Evolutionary conservation across 2,329 filamentous ascomycete species (phyloP).

Genomic region (Epichloe elymi): DNA sequence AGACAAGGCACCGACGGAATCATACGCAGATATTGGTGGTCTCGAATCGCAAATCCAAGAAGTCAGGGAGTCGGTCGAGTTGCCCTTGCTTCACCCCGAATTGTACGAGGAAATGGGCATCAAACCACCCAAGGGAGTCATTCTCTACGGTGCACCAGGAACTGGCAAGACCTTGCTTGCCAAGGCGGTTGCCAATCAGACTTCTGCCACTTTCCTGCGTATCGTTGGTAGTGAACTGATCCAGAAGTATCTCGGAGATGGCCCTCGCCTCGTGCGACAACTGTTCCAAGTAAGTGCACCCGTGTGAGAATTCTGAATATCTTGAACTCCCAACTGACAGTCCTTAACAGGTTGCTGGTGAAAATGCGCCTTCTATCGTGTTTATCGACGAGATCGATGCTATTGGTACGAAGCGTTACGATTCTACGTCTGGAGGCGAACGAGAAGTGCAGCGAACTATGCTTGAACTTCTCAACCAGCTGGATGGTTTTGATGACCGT

Average conservation of each 20-base stretch:
- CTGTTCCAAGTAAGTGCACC: slow-evolving; percentile 59
- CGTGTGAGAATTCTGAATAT: not conserved
- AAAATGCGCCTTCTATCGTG: slow-evolving; percentile 92
- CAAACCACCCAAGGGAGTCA: slow-evolving; percentile 98
- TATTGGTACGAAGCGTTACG: slow-evolving; percentile 97
- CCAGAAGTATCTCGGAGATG: slow-evolving; percentile 96
- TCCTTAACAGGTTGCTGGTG: slow-evolving; percentile 60
- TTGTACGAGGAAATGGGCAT: slow-evolving; percentile 99
- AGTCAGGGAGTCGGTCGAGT: slow-evolving; percentile 94
- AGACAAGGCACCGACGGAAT: slow-evolving; percentile 95
- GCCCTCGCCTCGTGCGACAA: slow-evolving; percentile 85
- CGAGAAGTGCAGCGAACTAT: slow-evolving; percentile 97
- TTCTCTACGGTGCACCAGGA: slow-evolving; percentile 91
- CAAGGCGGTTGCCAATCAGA: slow-evolving; percentile 96
- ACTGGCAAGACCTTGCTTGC: slow-evolving; percentile 94
- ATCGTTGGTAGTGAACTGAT: slow-evolving; percentile 97
- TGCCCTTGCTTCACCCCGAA: slow-evolving; percentile 89
- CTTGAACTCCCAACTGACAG: slow-evolving; percentile 1
- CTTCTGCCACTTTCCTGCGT: slow-evolving; percentile 93
- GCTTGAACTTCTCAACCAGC: slow-evolving; percentile 94
- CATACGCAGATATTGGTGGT: slow-evolving; percentile 96
- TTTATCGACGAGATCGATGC: slow-evolving; percentile 99
- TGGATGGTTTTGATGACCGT: slow-evolving; percentile 96
- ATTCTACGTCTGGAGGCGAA: slow-evolving; percentile 92
- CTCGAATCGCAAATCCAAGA: slow-evolving; percentile 93